Evolutionary conservation across 1,284 basidiomycete genomes (phyloP).

Genomic region (Cryptococcus sp.): DNA sequence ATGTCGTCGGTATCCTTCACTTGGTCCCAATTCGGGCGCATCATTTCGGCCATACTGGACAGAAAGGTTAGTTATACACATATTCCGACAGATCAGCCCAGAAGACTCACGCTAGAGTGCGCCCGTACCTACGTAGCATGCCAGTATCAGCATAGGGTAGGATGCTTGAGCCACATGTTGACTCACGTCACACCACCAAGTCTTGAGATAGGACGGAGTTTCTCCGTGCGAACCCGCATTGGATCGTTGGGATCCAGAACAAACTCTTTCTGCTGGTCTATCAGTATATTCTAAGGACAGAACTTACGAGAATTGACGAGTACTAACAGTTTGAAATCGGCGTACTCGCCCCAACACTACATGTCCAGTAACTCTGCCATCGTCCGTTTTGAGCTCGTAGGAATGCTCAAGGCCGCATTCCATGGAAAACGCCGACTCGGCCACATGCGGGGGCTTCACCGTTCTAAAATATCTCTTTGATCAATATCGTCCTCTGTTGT

Average conservation of each 20-base stretch:
- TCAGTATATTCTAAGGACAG: neutral
- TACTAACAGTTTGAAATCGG: conserved; percentile 60
- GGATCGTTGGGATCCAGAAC: conserved; percentile 59
- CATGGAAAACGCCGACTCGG: conserved; percentile 69
- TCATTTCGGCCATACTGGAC: conserved; percentile 53
- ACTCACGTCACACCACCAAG: conserved; percentile 66
- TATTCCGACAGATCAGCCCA: conserved; percentile 60
- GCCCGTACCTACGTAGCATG: neutral
- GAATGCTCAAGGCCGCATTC: conserved; percentile 69
- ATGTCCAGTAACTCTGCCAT: conserved; percentile 58
- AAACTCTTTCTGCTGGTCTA: conserved; percentile 55
- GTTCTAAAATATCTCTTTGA: conserved; percentile 23
- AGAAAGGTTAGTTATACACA: conserved; percentile 5
- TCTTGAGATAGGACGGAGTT: conserved; percentile 64
- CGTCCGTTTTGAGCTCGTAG: conserved; percentile 59
- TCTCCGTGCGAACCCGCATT: conserved; percentile 48
- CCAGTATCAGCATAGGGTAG: neutral
- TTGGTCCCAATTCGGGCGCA: conserved; percentile 62
- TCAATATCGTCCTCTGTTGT: neutral
- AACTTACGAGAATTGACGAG: no score
- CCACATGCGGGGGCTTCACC: conserved; percentile 68
- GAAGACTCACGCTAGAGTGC: conserved; percentile 3
- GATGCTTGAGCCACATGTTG: neutral
- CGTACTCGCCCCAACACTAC: conserved; percentile 67
- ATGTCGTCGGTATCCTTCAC: conserved; percentile 54